Conservation (phyloP, 2,329 filamentous ascomycete genomes). For the Neonectria magnoliae region DNA sequence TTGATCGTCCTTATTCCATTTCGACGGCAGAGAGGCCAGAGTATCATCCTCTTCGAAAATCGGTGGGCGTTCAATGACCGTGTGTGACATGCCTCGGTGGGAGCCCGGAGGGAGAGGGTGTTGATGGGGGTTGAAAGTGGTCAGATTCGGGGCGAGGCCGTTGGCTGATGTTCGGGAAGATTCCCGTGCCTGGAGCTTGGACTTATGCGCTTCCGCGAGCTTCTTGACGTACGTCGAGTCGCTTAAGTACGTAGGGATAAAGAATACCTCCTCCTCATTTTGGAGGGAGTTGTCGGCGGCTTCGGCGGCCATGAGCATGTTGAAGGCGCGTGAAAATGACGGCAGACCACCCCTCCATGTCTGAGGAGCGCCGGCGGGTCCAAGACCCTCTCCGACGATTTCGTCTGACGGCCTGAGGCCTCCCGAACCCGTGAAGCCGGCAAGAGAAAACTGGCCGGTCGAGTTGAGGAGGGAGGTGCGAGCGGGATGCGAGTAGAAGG, state of each 20-base stretch:
- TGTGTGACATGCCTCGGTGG: constrained; percentile 83
- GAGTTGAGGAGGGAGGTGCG: constrained; percentile 60
- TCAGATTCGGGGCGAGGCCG: constrained; percentile 54
- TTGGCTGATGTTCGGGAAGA: constrained; percentile 45
- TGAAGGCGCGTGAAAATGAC: constrained; percentile 63
- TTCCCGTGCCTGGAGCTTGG: constrained; percentile 64
- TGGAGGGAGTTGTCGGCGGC: constrained; percentile 40
- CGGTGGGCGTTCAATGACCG: constrained; percentile 81
- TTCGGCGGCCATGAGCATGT: constrained; percentile 55
- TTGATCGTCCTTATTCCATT: constrained; percentile 85
- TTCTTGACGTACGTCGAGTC: constrained; percentile 81
- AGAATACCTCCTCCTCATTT: constrained; percentile 63
- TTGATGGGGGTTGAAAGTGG: constrained; percentile 52
- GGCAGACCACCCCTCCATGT: constrained; percentile 50
- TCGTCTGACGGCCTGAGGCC: constrained; percentile 21
- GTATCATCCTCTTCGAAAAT: constrained; percentile 66
- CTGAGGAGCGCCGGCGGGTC: constrained; percentile 41
- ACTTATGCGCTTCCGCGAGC: constrained; percentile 75
- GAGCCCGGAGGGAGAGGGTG: constrained; percentile 54
- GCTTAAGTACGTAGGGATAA: constrained; percentile 85
- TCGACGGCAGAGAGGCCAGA: constrained; percentile 77
- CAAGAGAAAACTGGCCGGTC: constrained; percentile 48
- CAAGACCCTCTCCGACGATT: constrained; percentile 48
- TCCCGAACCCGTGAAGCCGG: constrained; percentile 11
- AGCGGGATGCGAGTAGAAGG: constrained; percentile 45